phyloP scores from a whole-genome alignment of 129 eudicot species.

The Deinandra increscens region DNA sequence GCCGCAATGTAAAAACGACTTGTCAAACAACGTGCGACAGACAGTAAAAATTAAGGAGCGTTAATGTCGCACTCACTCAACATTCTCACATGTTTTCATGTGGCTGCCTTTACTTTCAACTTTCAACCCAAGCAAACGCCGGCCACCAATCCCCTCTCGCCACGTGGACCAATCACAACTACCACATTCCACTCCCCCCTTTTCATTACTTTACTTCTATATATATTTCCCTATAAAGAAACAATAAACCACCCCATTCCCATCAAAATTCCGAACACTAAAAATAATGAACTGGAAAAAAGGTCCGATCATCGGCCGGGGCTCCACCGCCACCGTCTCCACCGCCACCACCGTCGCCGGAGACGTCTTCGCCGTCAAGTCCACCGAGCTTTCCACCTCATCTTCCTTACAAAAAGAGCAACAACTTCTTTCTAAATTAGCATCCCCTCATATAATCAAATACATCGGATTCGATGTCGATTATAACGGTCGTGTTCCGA shows the following conservation, averaged over 20 bases:
- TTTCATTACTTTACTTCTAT: too few relatives aligned
- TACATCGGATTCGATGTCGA: slow-evolving; percentile 54
- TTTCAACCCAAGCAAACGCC: slow-evolving; percentile 44
- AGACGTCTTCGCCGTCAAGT: slow-evolving; percentile 62
- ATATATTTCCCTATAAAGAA: too few relatives aligned
- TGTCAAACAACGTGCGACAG: slow-evolving; percentile 20
- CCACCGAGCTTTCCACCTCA: slow-evolving; percentile 49
- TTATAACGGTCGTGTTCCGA: slow-evolving; percentile 12
- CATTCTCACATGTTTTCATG: slow-evolving; percentile 66
- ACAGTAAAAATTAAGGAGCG: slow-evolving; percentile 22
- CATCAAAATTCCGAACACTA: not conserved
- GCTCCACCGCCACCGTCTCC: slow-evolving; percentile 73
- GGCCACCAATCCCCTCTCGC: slow-evolving; percentile 40
- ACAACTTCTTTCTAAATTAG: slow-evolving; percentile 42
- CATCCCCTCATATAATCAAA: slow-evolving; percentile 46
- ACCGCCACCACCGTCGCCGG: slow-evolving; percentile 52
- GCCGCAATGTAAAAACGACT: slow-evolving; percentile 18
- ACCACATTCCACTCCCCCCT: not conserved
- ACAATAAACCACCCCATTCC: not conserved
- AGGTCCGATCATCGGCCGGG: slow-evolving; percentile 66
- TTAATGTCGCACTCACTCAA: slow-evolving; percentile 22
- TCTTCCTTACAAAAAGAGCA: slow-evolving; percentile 48
- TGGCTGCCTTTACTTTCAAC: slow-evolving; percentile 42
- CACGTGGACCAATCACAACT: slow-evolving; percentile 46
- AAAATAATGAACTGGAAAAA: slow-evolving; percentile 62